These are phyloP conservation scores for Hypholoma fasciculare DNA, from an alignment of 768 basidiomycete species.

Conservation along the genomic window DNA sequence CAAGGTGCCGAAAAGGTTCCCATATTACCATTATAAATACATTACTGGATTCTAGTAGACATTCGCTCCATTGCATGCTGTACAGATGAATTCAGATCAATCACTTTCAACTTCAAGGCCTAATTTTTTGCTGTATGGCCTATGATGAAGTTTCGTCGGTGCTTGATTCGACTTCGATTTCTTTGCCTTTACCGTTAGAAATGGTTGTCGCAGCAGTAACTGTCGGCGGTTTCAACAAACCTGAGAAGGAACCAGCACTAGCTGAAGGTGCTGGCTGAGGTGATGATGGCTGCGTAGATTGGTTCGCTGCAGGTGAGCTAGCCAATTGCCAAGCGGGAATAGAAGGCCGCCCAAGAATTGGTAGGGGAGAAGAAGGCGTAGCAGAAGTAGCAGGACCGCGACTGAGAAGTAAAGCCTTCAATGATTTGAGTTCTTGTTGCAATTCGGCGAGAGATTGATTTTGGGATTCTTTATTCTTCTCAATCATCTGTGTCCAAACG, in stretches of 20 bases:
- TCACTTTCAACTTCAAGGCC: background rate
- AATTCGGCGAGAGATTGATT: conserved; percentile 81
- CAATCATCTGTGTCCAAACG: conserved; percentile 74
- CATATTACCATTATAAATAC: background rate
- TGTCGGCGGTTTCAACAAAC: conserved; percentile 16
- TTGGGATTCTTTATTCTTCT: conserved; percentile 88
- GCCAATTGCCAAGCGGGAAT: conserved; percentile 94
- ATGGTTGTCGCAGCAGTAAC: background rate
- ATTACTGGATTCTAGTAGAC: background rate
- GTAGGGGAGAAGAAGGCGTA: conserved; percentile 52
- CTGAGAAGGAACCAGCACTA: conserved; percentile 11
- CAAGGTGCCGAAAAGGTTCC: background rate
- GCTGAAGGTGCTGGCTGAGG: conserved; percentile 13
- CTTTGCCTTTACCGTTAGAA: conserved; percentile 61
- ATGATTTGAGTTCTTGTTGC: conserved; percentile 91
- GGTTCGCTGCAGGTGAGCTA: conserved; percentile 16
- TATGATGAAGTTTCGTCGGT: background rate
- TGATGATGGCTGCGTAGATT: background rate
- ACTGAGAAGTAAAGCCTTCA: conserved; percentile 86
- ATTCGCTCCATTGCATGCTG: background rate
- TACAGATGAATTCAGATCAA: no score
- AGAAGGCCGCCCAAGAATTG: conserved; percentile 58
- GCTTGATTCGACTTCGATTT: conserved; percentile 31
- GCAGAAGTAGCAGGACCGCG: conserved; percentile 55
- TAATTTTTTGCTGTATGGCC: background rate